Evolutionary conservation across 1,139 yeast genomes (phyloP), one percentile per base, ranked within the genome.

Genomic region (Candida glucosophila): DNA sequence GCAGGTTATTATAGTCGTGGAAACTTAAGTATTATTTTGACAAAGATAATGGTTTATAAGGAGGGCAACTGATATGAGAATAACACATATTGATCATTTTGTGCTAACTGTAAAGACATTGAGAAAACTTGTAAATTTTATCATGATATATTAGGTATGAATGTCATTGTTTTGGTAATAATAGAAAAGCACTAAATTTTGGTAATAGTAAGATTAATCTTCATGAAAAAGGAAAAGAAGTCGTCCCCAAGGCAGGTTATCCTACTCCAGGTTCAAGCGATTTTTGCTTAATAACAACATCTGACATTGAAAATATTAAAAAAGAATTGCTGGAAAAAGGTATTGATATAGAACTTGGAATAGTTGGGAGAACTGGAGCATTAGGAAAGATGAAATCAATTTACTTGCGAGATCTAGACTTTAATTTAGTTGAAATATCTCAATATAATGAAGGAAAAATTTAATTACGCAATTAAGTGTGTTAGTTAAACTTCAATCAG

Each of bases 211-310:
- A 30, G 14, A 30, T 30, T 10, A 30, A 30, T 14, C 15, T 29
- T 12, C 33, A 30, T 17, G 20, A 30, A 22, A 14, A 18, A 10
- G 24, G 27, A 12, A 26, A 28, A 8, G 32, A 30, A 15, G 25
- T 30, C 18, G 22, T 20, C 12, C 33, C 32, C 2, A n/a, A 15
- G 12, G 25, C 32, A 10, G n/a, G n/a, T 6, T 14, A 16, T n/a
- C 29, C 30, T 6, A n/a, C 15, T 15, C 32, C 27, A 6, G 32
- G 32, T 5, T 28, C 32, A 8, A 27, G 15, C 13, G 30, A 30
- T 19, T 20, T 30, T 9, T 30, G 32, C 14, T 26, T 30, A 21
- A 25, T 30, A 7, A 12, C 15, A 16, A 22, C 24, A 7, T 17
- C 10, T 5, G 15, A 15, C 5, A 11, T 27, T 11, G 20, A 20